Base-by-base conservation (phyloP, 1,139 yeast species). In the Nadsonia commutata region DNA sequence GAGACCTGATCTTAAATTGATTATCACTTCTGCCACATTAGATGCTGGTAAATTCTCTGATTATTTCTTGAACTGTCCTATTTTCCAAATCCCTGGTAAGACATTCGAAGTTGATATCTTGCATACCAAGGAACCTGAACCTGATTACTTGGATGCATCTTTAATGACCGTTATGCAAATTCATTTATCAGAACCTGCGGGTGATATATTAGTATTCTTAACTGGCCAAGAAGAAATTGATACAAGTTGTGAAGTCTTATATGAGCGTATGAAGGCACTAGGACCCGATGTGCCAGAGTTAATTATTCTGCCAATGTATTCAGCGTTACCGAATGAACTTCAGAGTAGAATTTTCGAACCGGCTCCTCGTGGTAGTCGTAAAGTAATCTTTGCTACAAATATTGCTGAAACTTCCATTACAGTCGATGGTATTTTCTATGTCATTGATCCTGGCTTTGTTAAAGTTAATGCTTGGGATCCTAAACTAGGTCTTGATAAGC, bases 181-280 rank as follows among this genome's bases (percentile, higher is more conserved):
- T 37, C 95, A 85, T 57, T 65, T 80, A 17, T 72, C 84, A 8
- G 93, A 82, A 53, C 78, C 80, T 0, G 66, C 70, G 2, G 95
- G 95, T 37, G 95, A 85, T 58, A 83, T 85, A 33, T 62, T 85
- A 39, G 94, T 85, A 7, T 85, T 85, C 55, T 64, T 85, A 48
- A 84, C 95, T 0, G 95, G 95, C 56, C 90, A 84, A 56, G 95
- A 85, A 48, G 95, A 85, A 56, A 88, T 88, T 56, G 98, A 88
- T 55, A 79, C 94, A 0, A 78, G 93, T 47, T 83, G 93, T 56
- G 94, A 84, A 54, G 74, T 78, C 0, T 61, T 86, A 5, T 71
- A 63, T 47, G 82, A 81, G 49, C 68, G 85, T 46, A 71, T 80
- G 57, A 77, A 80, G 52, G 69, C 75, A 0, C 60, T 86, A 43